Evolutionary conservation across 2,329 filamentous ascomycete species (phyloP), one percentile per base, ranked within the genome.

Genomic region (Colletotrichum sp.): DNA sequence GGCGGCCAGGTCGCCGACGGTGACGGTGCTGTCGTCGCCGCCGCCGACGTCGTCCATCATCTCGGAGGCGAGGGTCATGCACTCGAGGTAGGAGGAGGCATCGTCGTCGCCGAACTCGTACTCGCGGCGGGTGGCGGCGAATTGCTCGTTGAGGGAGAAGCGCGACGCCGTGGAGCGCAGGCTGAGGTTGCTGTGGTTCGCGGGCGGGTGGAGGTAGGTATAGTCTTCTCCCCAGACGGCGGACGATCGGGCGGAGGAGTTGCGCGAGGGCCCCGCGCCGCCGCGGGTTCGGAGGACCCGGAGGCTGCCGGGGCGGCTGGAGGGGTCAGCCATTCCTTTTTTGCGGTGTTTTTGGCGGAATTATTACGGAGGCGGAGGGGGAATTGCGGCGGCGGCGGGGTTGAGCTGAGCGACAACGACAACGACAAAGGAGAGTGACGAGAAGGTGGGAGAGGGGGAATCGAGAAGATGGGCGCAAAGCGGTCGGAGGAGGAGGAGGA

Each of bases 41-140:
- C 67, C 63, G 58, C 26, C 28, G 10, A 34, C 8, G 36, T 77
- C 79, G n/a, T 52, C 43, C 43, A 52, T 52, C n/a, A 70, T 70
- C 26, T 82, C 80, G 26, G 82, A 79, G 36, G 78, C 78, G 58
- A 80, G 48, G 9, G 80, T 82, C 52, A 79, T 79, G 55, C 82
- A 81, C 30, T 87, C 86, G 71, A 85, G 81, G 58, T 88, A 80
- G 21, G 87, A 88, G 55, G 86, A 87, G 24, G 82, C 84, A 76
- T 89, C 88, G 78, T 89, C 88, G 71, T 87, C 87, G 78, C 84
- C 87, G 67, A 89, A 87, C 64, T 88, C 87, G 66, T 85, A 86
- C 74, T 89, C 87, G 64, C 83, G 83, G 36, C 86, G 82, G 8
- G 88, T 89, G 43, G 86, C 81, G 24, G 88, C 87, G 73, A 89